Evolutionary conservation across 805 yeast species (phyloP).

Genomic region (Vanderwaltozyma polyspora): DNA sequence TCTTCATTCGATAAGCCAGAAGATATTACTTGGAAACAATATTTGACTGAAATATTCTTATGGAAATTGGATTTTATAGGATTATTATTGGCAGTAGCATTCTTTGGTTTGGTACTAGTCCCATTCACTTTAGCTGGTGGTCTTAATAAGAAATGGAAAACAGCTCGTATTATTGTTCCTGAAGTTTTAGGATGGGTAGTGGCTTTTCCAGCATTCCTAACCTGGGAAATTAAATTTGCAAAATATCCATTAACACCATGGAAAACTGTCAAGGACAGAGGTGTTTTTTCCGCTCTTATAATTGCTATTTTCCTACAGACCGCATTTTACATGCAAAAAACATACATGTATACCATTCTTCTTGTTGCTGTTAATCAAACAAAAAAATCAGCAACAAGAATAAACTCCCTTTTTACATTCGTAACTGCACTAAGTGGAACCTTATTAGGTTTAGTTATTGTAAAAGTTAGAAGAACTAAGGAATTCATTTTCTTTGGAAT

Average conservation of each 20-base stretch:
- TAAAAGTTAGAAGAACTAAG: conserved; percentile 41
- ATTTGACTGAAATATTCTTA: too few relatives aligned
- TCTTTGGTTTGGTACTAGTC: conserved; percentile 53
- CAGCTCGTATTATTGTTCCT: conserved; percentile 55
- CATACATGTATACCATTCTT: conserved; percentile 55
- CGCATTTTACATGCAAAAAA: conserved; percentile 59
- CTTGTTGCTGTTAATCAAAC: conserved; percentile 52
- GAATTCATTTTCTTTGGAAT: conserved; percentile 51
- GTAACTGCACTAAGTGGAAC: conserved; percentile 54
- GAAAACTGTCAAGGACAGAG: conserved; percentile 50
- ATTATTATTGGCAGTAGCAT: conserved; percentile 40
- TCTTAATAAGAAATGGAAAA: conserved; percentile 39
- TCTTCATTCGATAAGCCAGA: too few relatives aligned
- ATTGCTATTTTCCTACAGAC: conserved; percentile 50
- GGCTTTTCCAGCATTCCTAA: conserved; percentile 46
- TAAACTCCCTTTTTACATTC: conserved; percentile 49
- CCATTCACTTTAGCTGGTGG: conserved; percentile 77
- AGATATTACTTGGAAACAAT: too few relatives aligned
- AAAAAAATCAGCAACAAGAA: conserved; percentile 52
- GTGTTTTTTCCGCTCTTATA: conserved; percentile 59
- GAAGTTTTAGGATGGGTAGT: conserved; percentile 54
- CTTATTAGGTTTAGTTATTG: conserved; percentile 42
- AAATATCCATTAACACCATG: conserved; percentile 54
- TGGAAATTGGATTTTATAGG: conserved; percentile 64
- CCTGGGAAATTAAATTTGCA: conserved; percentile 49